Evolutionary conservation across 768 basidiomycete species (phyloP).

Genomic region (Paxillus ammoniavirescens): DNA sequence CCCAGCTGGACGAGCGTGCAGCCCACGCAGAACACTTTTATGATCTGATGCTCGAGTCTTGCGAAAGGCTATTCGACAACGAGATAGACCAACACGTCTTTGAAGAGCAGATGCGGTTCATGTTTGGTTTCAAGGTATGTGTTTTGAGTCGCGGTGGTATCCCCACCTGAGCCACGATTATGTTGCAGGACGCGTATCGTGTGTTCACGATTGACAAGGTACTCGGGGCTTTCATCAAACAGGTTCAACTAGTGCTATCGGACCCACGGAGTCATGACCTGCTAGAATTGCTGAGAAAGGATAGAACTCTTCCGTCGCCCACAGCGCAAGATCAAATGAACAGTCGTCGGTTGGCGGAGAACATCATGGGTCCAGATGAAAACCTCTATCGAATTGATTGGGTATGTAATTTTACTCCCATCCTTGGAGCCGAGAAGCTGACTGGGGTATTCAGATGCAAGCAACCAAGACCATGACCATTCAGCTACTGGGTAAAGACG

Average conservation of each 20-base stretch:
- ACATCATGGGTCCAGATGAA: conserved; percentile 70
- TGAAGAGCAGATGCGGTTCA: conserved; percentile 86
- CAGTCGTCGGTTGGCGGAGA: conserved; percentile 64
- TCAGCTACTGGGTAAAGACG: conserved; percentile 79
- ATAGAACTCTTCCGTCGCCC: conserved; percentile 54
- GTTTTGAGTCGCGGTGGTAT: neutral
- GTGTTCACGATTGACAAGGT: conserved; percentile 95
- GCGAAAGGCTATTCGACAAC: conserved; percentile 89
- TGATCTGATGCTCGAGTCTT: conserved; percentile 77
- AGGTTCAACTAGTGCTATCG: conserved; percentile 72
- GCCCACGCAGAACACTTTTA: conserved; percentile 70
- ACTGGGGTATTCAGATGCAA: conserved; percentile 45
- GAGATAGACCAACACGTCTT: conserved; percentile 85
- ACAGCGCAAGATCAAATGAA: conserved; percentile 74
- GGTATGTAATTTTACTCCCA: conserved; percentile 41
- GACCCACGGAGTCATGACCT: conserved; percentile 73
- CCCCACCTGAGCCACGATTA: neutral
- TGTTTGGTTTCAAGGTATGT: conserved; percentile 79
- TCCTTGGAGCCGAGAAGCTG: neutral
- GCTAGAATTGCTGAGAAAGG: conserved; percentile 66
- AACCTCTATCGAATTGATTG: conserved; percentile 80
- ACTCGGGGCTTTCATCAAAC: conserved; percentile 84
- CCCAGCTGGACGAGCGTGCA: conserved; percentile 33
- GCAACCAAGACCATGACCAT: conserved; percentile 66
- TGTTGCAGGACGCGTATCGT: conserved; percentile 67